Base-by-base conservation (phyloP, 768 basidiomycete genomes). In the Xanthoconium stramineum region DNA sequence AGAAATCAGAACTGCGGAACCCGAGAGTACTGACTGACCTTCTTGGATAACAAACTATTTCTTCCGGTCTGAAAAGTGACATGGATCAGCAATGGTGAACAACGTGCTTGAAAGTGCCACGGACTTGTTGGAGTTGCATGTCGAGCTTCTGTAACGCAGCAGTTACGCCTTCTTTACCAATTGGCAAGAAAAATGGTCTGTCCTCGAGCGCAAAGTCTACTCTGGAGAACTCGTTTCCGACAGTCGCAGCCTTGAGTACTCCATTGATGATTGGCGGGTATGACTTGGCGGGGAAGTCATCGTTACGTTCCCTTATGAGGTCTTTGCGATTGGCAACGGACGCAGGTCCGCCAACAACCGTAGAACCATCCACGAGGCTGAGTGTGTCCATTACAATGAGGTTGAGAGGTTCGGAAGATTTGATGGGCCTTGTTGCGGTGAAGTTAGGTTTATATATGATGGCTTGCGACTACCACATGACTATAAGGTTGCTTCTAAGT, bases 61-160 rank as follows among this genome's bases (percentile, higher is more conserved):
- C 83, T 72, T 19, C 83, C 82, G n/a, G 80, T 74, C 88, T 90
- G 47, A 50, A 24, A n/a, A 45, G 47, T 19, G 35, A 20, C 14
- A 43, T 38, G 40, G 29, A 53, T 61, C 29, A 61, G 56, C 47
- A 24, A 51, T 32, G 43, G 8, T 30, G n/a, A 53, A 30, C 5
- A 53, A 30, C 5, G 45, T 8, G 42, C 20, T 35, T 37, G 17
- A 14, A 35, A 43, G 17, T 44, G 43, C 13, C n/a, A 9, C 42
- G 59, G 53, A 71, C 69, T 59, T 78, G 61, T 36, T 73, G 70
- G 20, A 93, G 78, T 65, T 89, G 83, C 43, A 52, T 52, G 62
- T 93, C 85, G 39, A 92, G 81, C 65, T 83, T 84, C 66, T 88
- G 76, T 37, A 93, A 69, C 10, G 91, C 91, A 33, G 70, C 78